A percentile compares a stretch with the other conserved stretches of the same genome.
These are phyloP conservation scores for Candida boidinii DNA, from an alignment of 805 yeast species.

Conservation along the genomic window DNA sequence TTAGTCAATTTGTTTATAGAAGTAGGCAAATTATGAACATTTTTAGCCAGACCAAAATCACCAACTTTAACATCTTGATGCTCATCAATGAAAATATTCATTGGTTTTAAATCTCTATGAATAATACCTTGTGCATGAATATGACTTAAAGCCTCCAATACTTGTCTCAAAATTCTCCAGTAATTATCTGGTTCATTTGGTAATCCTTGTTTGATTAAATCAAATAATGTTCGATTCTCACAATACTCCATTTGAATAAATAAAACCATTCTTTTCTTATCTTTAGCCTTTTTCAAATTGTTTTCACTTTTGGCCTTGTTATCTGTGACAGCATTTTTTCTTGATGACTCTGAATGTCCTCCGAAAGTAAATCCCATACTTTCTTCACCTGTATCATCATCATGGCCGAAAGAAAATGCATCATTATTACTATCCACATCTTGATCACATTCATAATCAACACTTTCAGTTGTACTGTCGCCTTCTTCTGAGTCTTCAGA, in stretches of 20 bases:
- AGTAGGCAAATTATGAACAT: slow-evolving; percentile 47
- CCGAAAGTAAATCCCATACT: neutral
- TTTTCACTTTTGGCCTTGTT: slow-evolving; percentile 6
- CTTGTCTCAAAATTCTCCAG: slow-evolving; percentile 84
- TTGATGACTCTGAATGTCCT: too few relatives aligned
- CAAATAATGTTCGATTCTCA: slow-evolving; percentile 83
- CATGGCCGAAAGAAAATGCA: slow-evolving; percentile 19
- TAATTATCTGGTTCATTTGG: slow-evolving; percentile 67
- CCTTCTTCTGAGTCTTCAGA: slow-evolving; percentile 18
- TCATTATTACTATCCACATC: slow-evolving; percentile 17
- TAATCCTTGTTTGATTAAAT: slow-evolving; percentile 72
- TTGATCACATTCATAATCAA: slow-evolving; percentile 12
- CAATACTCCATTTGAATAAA: slow-evolving; percentile 99
- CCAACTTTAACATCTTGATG: slow-evolving; percentile 87
- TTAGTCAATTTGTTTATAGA: slow-evolving; percentile 12
- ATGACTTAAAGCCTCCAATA: slow-evolving; percentile 81
- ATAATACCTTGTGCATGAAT: slow-evolving; percentile 92
- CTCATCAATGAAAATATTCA: slow-evolving; percentile 90
- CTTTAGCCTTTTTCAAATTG: slow-evolving; percentile 4
- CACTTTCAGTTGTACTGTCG: too few relatives aligned
- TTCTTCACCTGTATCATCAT: slow-evolving; percentile 2
- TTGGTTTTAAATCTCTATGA: slow-evolving; percentile 92
- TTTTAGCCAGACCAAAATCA: slow-evolving; percentile 95
- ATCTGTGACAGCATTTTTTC: neutral
- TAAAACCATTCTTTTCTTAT: slow-evolving; percentile 51